Percentiles rank a stretch among this genome's conserved stretches.
Conservation (phyloP, 2,329 filamentous ascomycete species). For the Penicillium capsulatum region DNA sequence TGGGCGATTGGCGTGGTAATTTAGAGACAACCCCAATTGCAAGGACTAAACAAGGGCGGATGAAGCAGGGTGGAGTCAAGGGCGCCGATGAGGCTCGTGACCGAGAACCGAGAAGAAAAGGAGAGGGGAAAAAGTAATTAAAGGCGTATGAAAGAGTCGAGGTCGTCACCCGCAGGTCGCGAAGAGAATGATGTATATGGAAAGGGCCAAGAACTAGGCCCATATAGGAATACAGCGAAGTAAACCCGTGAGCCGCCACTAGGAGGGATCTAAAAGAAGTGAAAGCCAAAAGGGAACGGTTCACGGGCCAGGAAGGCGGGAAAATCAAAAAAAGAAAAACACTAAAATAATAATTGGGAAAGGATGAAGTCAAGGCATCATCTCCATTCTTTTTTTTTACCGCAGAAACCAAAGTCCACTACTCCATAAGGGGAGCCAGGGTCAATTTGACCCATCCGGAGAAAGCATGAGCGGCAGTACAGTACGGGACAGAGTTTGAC, state of each 20-base stretch:
- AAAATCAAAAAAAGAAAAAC: conserved; percentile 12
- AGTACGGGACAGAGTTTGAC: conserved; percentile 36
- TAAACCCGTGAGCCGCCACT: conserved; percentile 14
- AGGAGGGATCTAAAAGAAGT: conserved; percentile 10
- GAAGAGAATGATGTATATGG: conserved; percentile 25
- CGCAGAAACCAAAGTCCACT: conserved; percentile 25
- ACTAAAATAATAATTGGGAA: conserved; percentile 24
- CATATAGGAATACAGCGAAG: conserved; percentile 18
- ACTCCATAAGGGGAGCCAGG: conserved; percentile 25
- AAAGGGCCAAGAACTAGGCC: conserved; percentile 18
- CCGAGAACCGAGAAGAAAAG: not conserved
- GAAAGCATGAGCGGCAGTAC: conserved; percentile 18
- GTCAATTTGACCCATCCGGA: conserved; percentile 31
- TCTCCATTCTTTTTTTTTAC: conserved; percentile 22
- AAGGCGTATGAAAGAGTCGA: conserved; percentile 5
- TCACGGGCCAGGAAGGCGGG: conserved; percentile 1
- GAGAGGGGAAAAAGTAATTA: conserved; percentile 9
- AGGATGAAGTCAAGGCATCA: conserved; percentile 38
- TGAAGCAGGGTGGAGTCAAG: not conserved
- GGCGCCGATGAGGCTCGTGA: not conserved
- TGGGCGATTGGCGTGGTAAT: not conserved
- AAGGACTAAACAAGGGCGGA: not conserved
- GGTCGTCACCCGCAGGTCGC: conserved; percentile 7
- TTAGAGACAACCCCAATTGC: conserved; percentile 7
- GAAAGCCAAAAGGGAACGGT: conserved; percentile 8